Base-by-base conservation (phyloP, 306 rosid genomes). In the Acmispon strigosus region DNA sequence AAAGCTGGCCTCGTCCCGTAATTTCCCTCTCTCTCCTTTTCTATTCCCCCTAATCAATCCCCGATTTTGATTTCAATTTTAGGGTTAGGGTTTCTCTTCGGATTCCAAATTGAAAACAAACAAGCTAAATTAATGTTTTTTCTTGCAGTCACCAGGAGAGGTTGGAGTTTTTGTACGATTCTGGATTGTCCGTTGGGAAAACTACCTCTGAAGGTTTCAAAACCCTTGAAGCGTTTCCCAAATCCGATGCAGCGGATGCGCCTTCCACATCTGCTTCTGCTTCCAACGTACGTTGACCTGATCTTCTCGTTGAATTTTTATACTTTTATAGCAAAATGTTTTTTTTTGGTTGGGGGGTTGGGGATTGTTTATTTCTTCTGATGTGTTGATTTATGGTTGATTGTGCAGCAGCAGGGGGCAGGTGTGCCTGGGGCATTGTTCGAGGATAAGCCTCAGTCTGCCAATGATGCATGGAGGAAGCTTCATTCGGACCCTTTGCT, bases 1-100 rank as follows among this genome's bases (percentile, higher is more conserved):
- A 81, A 90, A 71, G 98, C 98, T 72, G 98, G 98, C 58, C 92
- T 94, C 72, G 87, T 90, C 19, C 96, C 96, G 98, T 90, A 90
- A 75, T 75, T 67, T 10, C 18, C 4, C 44, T 15, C 3, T 3
- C 1, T 3, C 3, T 22, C 3, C 0, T 60, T 60, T 3, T 12
- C 29, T 13, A 44, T 6, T 50, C 8, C 15, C 73, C 36, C 2
- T 7, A 4, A 48, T 51, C 68, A 20, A 29, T 14, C 51, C 2
- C 14, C 12, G 9, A 19, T 64, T 15, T 56, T 48, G 2, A 1
- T 12, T 10, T 8, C 7, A 32, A 5, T 24, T 4, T 12, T 61
- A 22, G 65, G 74, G 47, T 34, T 58, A 55, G 60, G 80, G 41
- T 56, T 49, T 54, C 2, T 6, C 12, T 45, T 0, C 3, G 8